Percentiles rank a stretch among this genome's conserved stretches.
Evolutionary conservation across 179 eudicot genomes (phyloP).

Genomic region (Drosera spatulata): DNA sequence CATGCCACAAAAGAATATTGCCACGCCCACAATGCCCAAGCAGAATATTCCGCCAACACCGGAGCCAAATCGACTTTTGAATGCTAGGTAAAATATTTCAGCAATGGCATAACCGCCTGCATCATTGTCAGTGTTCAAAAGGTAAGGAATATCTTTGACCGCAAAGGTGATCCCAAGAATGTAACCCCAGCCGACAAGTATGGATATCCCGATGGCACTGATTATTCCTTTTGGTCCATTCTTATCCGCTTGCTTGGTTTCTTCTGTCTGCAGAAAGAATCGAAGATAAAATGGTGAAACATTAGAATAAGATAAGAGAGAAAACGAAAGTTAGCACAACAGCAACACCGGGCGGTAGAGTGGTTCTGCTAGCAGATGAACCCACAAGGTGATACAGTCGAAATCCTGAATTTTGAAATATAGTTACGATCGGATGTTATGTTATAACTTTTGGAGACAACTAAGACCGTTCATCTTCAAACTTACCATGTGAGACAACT

Average conservation of each 20-base stretch:
- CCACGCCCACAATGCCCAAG: constrained; percentile 73
- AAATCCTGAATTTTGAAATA: no score
- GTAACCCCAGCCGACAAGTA: constrained; percentile 84
- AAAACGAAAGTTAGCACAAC: no score
- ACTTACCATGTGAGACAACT: no score
- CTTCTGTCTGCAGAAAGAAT: constrained; percentile 58
- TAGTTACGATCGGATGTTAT: no score
- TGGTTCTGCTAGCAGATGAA: no score
- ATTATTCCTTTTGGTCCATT: constrained; percentile 93
- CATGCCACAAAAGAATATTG: constrained; percentile 94
- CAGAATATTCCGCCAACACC: constrained; percentile 85
- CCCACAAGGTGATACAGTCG: no score
- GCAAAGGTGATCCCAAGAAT: constrained; percentile 89
- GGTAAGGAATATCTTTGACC: constrained; percentile 63
- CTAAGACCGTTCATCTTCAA: no score
- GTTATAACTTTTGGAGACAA: no score
- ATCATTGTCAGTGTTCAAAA: constrained; percentile 50
- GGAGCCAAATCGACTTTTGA: constrained; percentile 65
- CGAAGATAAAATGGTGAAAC: constrained; percentile 1
- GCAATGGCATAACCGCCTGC: constrained; percentile 97
- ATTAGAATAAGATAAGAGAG: background rate
- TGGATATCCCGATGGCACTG: constrained; percentile 76
- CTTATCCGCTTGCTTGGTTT: constrained; percentile 77
- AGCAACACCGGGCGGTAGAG: no score
- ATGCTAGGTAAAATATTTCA: constrained; percentile 68